These are phyloP conservation scores for Cerioporus squamosus DNA, from an alignment of 1,284 basidiomycete species.

Conservation along the genomic window DNA sequence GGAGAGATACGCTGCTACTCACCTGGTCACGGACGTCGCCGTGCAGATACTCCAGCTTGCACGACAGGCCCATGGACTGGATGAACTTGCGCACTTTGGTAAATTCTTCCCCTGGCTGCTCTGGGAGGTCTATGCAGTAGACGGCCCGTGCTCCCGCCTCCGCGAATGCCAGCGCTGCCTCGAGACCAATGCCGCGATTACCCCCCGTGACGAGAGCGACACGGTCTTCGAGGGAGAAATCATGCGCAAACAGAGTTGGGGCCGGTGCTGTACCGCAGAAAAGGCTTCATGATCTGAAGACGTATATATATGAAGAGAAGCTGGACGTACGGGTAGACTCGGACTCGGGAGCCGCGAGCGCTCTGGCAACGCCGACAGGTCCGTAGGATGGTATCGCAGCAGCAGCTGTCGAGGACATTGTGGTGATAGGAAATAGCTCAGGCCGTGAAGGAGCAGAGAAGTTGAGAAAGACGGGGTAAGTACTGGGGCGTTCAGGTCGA, in stretches of 20 bases:
- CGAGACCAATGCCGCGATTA: slow-evolving; percentile 81
- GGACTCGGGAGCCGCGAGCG: slow-evolving; percentile 41
- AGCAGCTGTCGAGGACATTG: no score
- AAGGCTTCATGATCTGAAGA: neutral
- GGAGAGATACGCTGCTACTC: neutral
- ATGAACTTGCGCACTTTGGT: slow-evolving; percentile 55
- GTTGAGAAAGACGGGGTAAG: no score
- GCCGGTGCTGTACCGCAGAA: slow-evolving; percentile 7
- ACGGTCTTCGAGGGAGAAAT: slow-evolving; percentile 74
- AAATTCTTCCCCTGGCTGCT: slow-evolving; percentile 71
- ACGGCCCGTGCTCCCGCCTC: slow-evolving; percentile 80
- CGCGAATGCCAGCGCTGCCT: slow-evolving; percentile 76
- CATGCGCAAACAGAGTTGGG: slow-evolving; percentile 57
- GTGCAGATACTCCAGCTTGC: slow-evolving; percentile 66
- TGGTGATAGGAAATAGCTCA: neutral
- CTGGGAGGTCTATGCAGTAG: slow-evolving; percentile 77
- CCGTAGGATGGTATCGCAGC: no score
- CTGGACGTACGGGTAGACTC: neutral
- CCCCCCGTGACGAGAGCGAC: slow-evolving; percentile 80
- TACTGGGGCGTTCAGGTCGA: no score
- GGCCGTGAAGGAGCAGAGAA: neutral
- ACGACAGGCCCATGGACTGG: slow-evolving; percentile 25
- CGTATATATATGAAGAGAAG: neutral
- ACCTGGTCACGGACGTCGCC: slow-evolving; percentile 67
- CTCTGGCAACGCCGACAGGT: slow-evolving; percentile 57